Evolutionary conservation across 129 eudicot genomes (phyloP), one percentile per base, ranked within the genome.

Genomic region (Calendula officinalis): DNA sequence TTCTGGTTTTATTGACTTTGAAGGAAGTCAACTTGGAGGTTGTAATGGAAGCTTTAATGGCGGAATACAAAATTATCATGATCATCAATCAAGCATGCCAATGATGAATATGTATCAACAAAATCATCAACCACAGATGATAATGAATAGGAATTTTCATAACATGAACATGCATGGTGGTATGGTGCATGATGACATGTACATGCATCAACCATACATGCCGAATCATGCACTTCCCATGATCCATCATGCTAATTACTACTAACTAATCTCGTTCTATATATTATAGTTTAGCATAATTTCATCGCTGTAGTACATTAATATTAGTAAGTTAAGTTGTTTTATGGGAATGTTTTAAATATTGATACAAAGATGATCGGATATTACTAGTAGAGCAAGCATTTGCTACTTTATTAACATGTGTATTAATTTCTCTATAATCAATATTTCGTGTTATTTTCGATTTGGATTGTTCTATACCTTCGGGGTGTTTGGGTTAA

Each of bases 181-280:
- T 43, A 58, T 62, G 51, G 63, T 48, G 82, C 72, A 69, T 40
- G 75, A 73, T 62, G 72, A 67, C 64, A 48, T 51, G 53, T 63
- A 66, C 74, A 70, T 70, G 75, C 75, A 67, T 75, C 82, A 45
- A 75, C 68, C 70, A 32, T 63, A 57, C 52, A 69, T 52, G 58
- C 52, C 30, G 62, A 48, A 64, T 76, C 74, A 67, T 35, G 76
- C 73, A 12, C 27, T 34, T 15, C 60, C 76, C 15, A 7, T 70
- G 77, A 44, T 66, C 54, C 62, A 44, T 37, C 77, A 64, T 45
- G 66, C 60, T n/a, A 30, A 38, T 13, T 75, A 67, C 22, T 71
- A 57, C 53, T 78, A 67, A 57, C 46, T 78, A 67, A 51, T 61
- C 5, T 3, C 53, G 22, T 22, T 50, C 14, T 4, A 9, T 32